These are phyloP conservation scores for Papiliotrema nemorosa DNA, from an alignment of 1,284 basidiomycete species.

Conservation along the genomic window DNA sequence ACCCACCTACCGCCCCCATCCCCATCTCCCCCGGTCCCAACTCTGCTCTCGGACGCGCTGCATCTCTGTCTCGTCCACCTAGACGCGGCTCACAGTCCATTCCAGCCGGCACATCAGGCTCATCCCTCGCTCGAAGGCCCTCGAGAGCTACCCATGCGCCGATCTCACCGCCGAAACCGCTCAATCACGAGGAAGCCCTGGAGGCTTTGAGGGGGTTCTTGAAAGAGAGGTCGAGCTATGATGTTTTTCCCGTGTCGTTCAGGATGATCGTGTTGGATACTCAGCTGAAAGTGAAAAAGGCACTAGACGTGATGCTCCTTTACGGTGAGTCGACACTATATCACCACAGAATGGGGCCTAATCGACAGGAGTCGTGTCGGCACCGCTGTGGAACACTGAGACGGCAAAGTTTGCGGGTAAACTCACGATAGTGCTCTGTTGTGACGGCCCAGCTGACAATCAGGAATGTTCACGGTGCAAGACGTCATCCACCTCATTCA, in stretches of 20 bases:
- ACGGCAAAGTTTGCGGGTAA: slow-evolving; percentile 71
- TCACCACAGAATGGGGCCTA: not conserved
- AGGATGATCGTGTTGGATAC: slow-evolving; percentile 94
- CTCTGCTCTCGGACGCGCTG: slow-evolving; percentile 7
- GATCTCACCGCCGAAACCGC: slow-evolving; percentile 19
- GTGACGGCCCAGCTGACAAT: not conserved
- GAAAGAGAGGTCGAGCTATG: slow-evolving; percentile 81
- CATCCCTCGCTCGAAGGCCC: slow-evolving; percentile 31
- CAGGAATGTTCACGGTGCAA: slow-evolving; percentile 90
- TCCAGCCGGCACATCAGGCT: slow-evolving; percentile 1
- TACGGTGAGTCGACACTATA: slow-evolving; percentile 60
- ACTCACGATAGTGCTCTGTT: no score
- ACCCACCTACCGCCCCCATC: no score
- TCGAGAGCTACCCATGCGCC: slow-evolving; percentile 41
- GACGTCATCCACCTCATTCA: slow-evolving; percentile 97
- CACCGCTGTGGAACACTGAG: slow-evolving; percentile 96
- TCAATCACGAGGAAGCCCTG: slow-evolving; percentile 67
- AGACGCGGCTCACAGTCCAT: slow-evolving; percentile 15
- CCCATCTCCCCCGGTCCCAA: slow-evolving; percentile 13
- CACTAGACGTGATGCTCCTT: slow-evolving; percentile 78
- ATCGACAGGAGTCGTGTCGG: slow-evolving; percentile 83
- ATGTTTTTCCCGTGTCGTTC: slow-evolving; percentile 94
- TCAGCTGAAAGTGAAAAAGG: slow-evolving; percentile 89
- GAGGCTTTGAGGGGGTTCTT: slow-evolving; percentile 76
- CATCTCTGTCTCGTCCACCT: slow-evolving; percentile 9